phyloP scores from a whole-genome alignment of 495 filamentous ascomycete genomes.

The Hypoxylon rickii region DNA sequence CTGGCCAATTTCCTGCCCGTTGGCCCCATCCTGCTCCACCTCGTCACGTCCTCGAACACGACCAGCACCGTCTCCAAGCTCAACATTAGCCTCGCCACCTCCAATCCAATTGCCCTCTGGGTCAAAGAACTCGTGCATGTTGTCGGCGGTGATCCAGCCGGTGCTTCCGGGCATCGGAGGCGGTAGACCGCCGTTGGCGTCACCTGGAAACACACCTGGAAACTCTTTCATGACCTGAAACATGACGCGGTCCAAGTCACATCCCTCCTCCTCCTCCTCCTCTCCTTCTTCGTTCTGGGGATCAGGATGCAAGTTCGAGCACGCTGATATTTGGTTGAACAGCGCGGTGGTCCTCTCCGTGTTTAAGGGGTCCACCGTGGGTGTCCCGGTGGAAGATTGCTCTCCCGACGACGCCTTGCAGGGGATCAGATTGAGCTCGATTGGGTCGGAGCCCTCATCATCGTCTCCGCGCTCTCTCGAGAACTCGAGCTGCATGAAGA shows the following conservation, averaged over 20 bases:
- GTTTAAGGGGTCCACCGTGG: conserved; percentile 32
- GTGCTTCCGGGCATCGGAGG: conserved; percentile 81
- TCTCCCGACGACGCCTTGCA: conserved; percentile 24
- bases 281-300: conserved; percentile 58
- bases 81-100: conserved; percentile 42
- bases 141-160: conserved; percentile 97
- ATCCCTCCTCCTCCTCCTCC: conserved; percentile 57
- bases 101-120: conserved; percentile 61
- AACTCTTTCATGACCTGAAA: conserved; percentile 62
- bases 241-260: conserved; percentile 55
- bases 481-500: conserved; percentile 81
- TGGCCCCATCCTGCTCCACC: conserved; percentile 39
- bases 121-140: conserved; percentile 77
- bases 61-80: conserved; percentile 51
- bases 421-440: conserved; percentile 78
- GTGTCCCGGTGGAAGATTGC: conserved; percentile 8
- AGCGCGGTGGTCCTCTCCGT: conserved; percentile 52
- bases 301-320: conserved; percentile 90
- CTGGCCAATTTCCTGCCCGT: conserved; percentile 34
- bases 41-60: conserved; percentile 48
- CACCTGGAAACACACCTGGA: conserved; percentile 48
- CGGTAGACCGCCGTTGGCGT: conserved; percentile 61
- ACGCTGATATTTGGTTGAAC: conserved; percentile 80
- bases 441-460: conserved; percentile 69
- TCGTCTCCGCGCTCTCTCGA: conserved; percentile 57